These are phyloP conservation scores for Penicillium taxi DNA, from an alignment of 495 filamentous ascomycete genomes.

Conservation along the genomic window DNA sequence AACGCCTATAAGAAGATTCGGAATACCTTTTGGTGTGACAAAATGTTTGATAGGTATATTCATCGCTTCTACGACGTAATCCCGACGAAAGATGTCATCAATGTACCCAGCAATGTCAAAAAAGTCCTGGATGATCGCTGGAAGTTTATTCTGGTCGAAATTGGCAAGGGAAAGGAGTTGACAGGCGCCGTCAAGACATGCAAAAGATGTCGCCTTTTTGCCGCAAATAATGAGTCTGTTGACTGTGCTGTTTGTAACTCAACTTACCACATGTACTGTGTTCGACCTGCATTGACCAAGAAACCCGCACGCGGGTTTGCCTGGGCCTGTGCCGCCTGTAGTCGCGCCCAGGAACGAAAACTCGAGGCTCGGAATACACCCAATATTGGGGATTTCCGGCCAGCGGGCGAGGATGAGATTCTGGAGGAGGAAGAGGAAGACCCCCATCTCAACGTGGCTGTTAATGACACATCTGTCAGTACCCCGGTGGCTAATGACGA, in stretches of 20 bases:
- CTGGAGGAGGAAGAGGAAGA: conserved; percentile 65
- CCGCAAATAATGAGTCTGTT: conserved; percentile 91
- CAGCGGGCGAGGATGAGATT: conserved; percentile 74
- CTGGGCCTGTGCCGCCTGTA: conserved; percentile 95
- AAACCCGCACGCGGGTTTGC: conserved; percentile 97
- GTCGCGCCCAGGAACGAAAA: conserved; percentile 84
- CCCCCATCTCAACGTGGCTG: conserved; percentile 32
- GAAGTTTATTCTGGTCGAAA: conserved; percentile 90
- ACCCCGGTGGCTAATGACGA: conserved; percentile 48
- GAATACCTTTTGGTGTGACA: conserved; percentile 94
- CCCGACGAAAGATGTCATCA: conserved; percentile 84
- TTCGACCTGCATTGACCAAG: conserved; percentile 83
- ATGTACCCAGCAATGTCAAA: conserved; percentile 89
- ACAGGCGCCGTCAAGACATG: conserved; percentile 95
- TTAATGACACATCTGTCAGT: conserved; percentile 47
- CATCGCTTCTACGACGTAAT: conserved; percentile 96
- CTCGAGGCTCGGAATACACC: conserved; percentile 87
- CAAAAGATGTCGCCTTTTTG: conserved; percentile 83
- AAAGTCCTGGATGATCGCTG: conserved; percentile 91
- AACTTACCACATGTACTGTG: conserved; percentile 98
- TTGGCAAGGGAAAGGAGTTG: conserved; percentile 84
- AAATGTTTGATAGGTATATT: conserved; percentile 96
- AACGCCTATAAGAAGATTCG: conserved; percentile 74
- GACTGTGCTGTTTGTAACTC: conserved; percentile 91
- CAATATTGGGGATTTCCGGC: conserved; percentile 42